Percentiles rank a stretch among this genome's conserved stretches.
These are phyloP conservation scores for Russula griseocarnosa DNA, from an alignment of 768 basidiomycete genomes.

Conservation along the genomic window DNA sequence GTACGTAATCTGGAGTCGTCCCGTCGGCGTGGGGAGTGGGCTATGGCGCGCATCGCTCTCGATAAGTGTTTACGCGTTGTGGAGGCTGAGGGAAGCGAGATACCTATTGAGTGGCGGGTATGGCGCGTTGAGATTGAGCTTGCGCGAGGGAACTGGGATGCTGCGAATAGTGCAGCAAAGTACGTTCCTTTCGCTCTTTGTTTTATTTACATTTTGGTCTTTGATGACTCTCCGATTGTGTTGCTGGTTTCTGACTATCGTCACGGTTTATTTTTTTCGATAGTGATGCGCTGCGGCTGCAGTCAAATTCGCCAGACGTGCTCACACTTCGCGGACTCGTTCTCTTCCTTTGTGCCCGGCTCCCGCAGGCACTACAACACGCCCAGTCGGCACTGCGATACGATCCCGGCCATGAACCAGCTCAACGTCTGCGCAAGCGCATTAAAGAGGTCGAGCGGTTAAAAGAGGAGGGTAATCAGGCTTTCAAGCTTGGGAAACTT, in stretches of 20 bases:
- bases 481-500: constrained; percentile 61
- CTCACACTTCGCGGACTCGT: constrained; percentile 75
- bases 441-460: constrained; percentile 78
- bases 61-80: constrained; percentile 72
- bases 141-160: constrained; percentile 64
- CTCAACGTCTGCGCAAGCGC: constrained; percentile 67
- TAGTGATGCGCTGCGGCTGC: constrained; percentile 72
- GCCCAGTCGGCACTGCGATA: constrained; percentile 64
- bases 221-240: neutral
- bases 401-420: constrained; percentile 72
- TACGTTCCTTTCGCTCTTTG: constrained; percentile 39
- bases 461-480: constrained; percentile 80
- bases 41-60: constrained; percentile 69
- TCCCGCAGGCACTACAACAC: constrained; percentile 70
- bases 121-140: constrained; percentile 80
- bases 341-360: constrained; percentile 66
- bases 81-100: constrained; percentile 70
- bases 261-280: neutral
- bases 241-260: neutral
- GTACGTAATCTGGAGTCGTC: constrained; percentile 60
- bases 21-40: constrained; percentile 63
- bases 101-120: constrained; percentile 74
- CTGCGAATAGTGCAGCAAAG: constrained; percentile 72
- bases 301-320: constrained; percentile 73
- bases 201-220: neutral